Percentiles rank a stretch among this genome's conserved stretches.
Conservation (phyloP, 805 yeast genomes). For the Torulaspora maleeae region DNA sequence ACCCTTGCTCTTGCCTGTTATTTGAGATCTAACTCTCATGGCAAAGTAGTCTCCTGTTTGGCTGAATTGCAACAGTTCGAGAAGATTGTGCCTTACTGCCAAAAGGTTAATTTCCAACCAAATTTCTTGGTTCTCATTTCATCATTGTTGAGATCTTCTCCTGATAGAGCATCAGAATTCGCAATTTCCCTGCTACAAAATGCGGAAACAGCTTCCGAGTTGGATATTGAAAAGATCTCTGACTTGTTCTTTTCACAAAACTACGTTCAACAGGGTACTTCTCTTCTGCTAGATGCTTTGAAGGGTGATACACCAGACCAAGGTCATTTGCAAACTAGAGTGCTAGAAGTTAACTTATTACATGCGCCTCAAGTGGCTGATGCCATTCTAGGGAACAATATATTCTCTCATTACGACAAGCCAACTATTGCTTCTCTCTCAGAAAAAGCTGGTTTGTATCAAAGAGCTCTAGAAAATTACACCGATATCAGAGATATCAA, state of each 20-base stretch:
- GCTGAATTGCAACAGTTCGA: constrained; percentile 97
- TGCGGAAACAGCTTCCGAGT: constrained; percentile 51
- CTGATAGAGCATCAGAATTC: constrained; percentile 98
- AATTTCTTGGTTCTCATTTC: constrained; percentile 87
- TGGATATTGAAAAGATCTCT: constrained; percentile 81
- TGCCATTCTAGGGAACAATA: constrained; percentile 91
- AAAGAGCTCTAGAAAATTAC: constrained; percentile 94
- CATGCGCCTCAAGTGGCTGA: constrained; percentile 99
- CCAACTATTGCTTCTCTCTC: constrained; percentile 87
- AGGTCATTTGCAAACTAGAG: constrained; percentile 91
- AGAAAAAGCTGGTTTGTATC: constrained; percentile 93
- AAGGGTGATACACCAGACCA: constrained; percentile 91
- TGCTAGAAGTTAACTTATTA: constrained; percentile 83
- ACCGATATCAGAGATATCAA: constrained; percentile 93
- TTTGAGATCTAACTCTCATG: constrained; percentile 72
- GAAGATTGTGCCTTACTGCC: constrained; percentile 89
- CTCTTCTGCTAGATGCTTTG: constrained; percentile 89
- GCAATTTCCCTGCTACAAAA: constrained; percentile 76
- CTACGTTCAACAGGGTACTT: constrained; percentile 95
- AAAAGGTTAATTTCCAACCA: constrained; percentile 82
- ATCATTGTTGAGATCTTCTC: constrained; percentile 82
- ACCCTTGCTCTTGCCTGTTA: constrained; percentile 88
- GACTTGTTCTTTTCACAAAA: constrained; percentile 94
- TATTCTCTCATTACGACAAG: constrained; percentile 93
- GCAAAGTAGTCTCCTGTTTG: constrained; percentile 84